Evolutionary conservation across 2,329 filamentous ascomycete species (phyloP), one percentile per base, ranked within the genome.

Genomic region (Penicillium sp.): DNA sequence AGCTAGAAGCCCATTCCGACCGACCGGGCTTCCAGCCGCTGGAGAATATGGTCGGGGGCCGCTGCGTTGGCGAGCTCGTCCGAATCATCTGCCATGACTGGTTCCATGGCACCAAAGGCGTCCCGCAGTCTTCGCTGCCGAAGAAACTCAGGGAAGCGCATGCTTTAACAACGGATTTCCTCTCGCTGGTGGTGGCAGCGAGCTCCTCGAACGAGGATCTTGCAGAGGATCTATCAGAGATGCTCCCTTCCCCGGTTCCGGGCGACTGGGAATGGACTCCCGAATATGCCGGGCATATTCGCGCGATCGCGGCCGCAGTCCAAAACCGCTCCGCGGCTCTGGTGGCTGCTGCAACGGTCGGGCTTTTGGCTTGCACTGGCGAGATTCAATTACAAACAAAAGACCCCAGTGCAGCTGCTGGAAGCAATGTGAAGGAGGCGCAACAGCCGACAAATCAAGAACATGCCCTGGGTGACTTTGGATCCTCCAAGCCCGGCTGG

Each of bases 41-140:
- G 16, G 86, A 90, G 59, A 89, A 88, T 64, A 86, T 89, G 80
- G 85, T 84, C 2, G 78, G 83, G 1, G 84, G 84, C 1, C 72
- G 83, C 15, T 87, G 87, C 58, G 70, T 87, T 3, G 84, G 84
- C 29, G 84, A 88, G 60, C 75, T 88, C 4, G 82, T 81, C 5
- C 78, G 84, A 10, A 72, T 87, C 33, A 78, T 84, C 45, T 72
- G 85, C 34, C 57, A 81, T 17, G 80, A 86, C 53, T 80, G 83
- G 56, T 65, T 83, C 56, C 70, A 67, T n/a, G 63, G 47, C 4
- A 59, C 64, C 4, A 54, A 74, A 5, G 59, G 62, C 1, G 50
- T 76, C 5, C 36, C 66, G 2, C 36, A 48, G 10, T 65, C 66
- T 3, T 58, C 60, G 1, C 53, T 86, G n/a, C 83, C 84, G 0